Evolutionary conservation across 768 basidiomycete genomes (phyloP), one percentile per base, ranked within the genome.

Genomic region (Phlegmacium glaucopus): DNA sequence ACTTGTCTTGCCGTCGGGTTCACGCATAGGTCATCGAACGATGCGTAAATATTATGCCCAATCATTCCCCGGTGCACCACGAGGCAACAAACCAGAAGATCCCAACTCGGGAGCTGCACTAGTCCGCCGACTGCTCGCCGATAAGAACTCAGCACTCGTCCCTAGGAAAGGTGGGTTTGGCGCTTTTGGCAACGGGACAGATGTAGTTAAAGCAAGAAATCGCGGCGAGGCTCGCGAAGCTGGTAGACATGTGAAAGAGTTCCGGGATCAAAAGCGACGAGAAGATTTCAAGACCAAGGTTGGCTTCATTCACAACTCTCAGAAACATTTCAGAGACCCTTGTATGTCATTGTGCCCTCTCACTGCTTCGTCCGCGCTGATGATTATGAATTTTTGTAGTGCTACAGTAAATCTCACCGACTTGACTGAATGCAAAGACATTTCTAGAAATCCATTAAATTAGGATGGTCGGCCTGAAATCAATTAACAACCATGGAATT

Each of bases 141-240:
- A 94, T 63, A 92, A 88, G 60, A 85, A 91, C 57, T 81, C 85
- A 0, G 88, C 86, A 0, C 75, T 98, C 35, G 84, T 99, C 2
- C 91, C 95, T 0, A 71, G 82, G 10, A 85, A 76, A 56, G 94
- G 90, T 30, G 94, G 90, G 1, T 91, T 83, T 51, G 94, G 94
- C 18, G 91, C 90, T 2, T 94, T 76, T 59, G 94, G 94, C 2
- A 69, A 69, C 9, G 93, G 91, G 1, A 84, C 79, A 7, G 80
- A 91, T 27, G 87, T 94, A 9, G 79, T 97, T 51, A 90, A 86
- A 63, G 95, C 93, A 16, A 77, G 92, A 43, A 98, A 98, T 70
- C 78, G 77, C n/a, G 96, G 96, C 2, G 95, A 98, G 70, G 96
- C 96, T 11, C 79, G 80, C 54, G 87, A 97, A 65, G 95, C 95